Base-by-base conservation (phyloP, 2,329 filamentous ascomycete genomes). In the Colletotrichum euphorbiae region DNA sequence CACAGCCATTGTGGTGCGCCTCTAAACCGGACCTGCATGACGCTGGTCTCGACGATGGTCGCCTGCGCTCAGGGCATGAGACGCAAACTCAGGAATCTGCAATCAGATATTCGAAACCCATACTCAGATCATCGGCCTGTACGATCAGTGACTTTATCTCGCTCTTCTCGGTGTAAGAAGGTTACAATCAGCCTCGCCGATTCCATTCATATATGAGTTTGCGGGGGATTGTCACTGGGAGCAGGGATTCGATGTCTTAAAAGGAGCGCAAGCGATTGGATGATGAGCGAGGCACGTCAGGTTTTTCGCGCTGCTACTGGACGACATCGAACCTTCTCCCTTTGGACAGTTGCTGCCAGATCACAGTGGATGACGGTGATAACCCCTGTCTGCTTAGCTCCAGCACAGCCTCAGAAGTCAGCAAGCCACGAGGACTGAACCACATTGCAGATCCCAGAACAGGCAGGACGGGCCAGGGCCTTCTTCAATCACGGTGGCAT, bases 201-300 rank as follows among this genome's bases (percentile, higher is more conserved):
- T 6, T 36, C 40, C 19, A 59, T 54, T 54, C 52, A 36, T 36
- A 40, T 28, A 58, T 55, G 21, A 45, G n/a, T 54, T 65, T 65
- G 65, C 62, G 61, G 54, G 65, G 65, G 54, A 68, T 68, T 42
- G 21, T 65, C 61, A 42, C 61, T 58, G 13, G 54, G 46, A 43
- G 65, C 61, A 59, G 59, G 65, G 65, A 40, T 68, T 42, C 40
- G 46, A 17, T 65, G 54, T 68, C 61, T 55, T 33, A 11, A 15
- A 57, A 51, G 67, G 58, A 67, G 57, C 59, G 38, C 62, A 71
- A 71, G 67, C 69, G 69, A 71, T 71, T 71, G 69, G 69, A 51
- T 33, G 42, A 57, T 45, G 50, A 70, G 48, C 69, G 69, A 71
- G 62, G 50, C 57, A 63, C 6, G 24, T 43, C 54, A 13, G 15